Percentiles rank a stretch among this genome's conserved stretches.
phyloP scores from a whole-genome alignment of 768 basidiomycete genomes.

The Chalciporus piperatus region DNA sequence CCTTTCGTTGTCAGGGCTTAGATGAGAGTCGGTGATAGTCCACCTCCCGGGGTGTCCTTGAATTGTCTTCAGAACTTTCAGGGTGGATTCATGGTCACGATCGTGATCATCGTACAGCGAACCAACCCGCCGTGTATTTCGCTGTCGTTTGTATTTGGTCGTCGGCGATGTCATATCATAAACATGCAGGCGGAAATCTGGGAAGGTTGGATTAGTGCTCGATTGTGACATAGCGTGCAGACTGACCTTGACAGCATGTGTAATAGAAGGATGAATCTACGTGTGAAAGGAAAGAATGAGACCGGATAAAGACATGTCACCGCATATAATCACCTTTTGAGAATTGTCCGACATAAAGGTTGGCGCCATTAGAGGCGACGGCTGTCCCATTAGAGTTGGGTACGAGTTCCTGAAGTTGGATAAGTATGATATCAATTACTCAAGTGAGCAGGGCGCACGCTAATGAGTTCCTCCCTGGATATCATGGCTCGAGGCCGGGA shows the following conservation, averaged over 20 bases:
- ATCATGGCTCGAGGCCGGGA: constrained; percentile 31
- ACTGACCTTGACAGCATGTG: constrained; percentile 78
- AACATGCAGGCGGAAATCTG: constrained; percentile 86
- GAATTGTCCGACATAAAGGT: constrained; percentile 85
- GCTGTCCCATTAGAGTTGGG: constrained; percentile 81
- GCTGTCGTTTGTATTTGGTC: constrained; percentile 15
- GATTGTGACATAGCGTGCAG: not conserved
- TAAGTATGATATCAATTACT: too few species aligned
- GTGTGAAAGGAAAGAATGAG: constrained; percentile 5
- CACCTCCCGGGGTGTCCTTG: constrained; percentile 75
- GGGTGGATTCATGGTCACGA: constrained; percentile 46
- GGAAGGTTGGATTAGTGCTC: not conserved
- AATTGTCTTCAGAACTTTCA: constrained; percentile 60
- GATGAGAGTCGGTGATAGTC: constrained; percentile 95
- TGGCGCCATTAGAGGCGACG: constrained; percentile 67
- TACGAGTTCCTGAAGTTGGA: constrained; percentile 51
- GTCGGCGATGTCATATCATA: constrained; percentile 70
- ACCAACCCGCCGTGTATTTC: constrained; percentile 15
- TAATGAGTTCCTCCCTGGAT: constrained; percentile 52
- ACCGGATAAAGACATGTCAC: not conserved
- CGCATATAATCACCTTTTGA: constrained; percentile 51
- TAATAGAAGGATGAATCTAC: constrained; percentile 90
- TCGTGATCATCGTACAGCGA: constrained; percentile 25
- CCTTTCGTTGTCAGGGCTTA: constrained; percentile 88
- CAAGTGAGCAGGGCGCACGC: constrained; percentile 39